Conservation (phyloP, 2,329 filamentous ascomycete genomes). For the Colletotrichum noveboracense region DNA sequence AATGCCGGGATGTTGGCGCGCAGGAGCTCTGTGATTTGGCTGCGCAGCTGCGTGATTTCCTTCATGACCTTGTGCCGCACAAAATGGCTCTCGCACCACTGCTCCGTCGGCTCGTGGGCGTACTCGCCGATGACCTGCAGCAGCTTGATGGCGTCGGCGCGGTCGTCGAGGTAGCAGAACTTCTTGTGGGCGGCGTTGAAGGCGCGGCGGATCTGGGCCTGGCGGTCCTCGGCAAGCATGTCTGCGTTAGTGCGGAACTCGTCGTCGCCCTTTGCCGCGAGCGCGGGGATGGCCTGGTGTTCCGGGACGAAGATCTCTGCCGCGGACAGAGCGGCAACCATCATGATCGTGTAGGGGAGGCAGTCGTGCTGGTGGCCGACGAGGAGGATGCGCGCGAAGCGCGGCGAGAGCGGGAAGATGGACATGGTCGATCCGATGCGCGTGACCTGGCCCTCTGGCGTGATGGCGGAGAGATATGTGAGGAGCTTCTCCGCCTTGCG, state of each 20-base stretch:
- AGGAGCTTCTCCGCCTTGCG: slow-evolving; percentile 86
- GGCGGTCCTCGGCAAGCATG: slow-evolving; percentile 72
- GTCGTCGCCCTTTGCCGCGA: slow-evolving; percentile 50
- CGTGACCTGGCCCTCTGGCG: slow-evolving; percentile 75
- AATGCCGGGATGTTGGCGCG: slow-evolving; percentile 74
- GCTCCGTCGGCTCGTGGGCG: slow-evolving; percentile 72
- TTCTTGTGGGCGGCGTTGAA: slow-evolving; percentile 77
- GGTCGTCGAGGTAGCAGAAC: slow-evolving; percentile 82
- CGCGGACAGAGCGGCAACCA: slow-evolving; percentile 88
- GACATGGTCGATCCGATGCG: slow-evolving; percentile 82
- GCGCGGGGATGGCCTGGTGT: slow-evolving; percentile 71
- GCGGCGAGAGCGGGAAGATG: slow-evolving; percentile 86
- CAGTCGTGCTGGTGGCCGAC: slow-evolving; percentile 85
- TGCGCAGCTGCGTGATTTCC: slow-evolving; percentile 83
- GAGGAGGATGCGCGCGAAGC: slow-evolving; percentile 90
- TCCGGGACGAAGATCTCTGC: slow-evolving; percentile 88
- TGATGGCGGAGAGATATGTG: slow-evolving; percentile 83
- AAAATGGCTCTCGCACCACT: slow-evolving; percentile 84
- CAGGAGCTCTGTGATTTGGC: slow-evolving; percentile 83
- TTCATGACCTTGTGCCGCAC: slow-evolving; percentile 85
- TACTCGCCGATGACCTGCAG: slow-evolving; percentile 90
- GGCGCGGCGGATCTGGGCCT: slow-evolving; percentile 64
- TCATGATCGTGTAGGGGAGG: slow-evolving; percentile 82
- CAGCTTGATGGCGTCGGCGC: slow-evolving; percentile 87
- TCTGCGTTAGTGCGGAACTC: slow-evolving; percentile 69